phyloP scores from a whole-genome alignment of 2,329 filamentous ascomycete species.

The Cryphonectria japonica region DNA sequence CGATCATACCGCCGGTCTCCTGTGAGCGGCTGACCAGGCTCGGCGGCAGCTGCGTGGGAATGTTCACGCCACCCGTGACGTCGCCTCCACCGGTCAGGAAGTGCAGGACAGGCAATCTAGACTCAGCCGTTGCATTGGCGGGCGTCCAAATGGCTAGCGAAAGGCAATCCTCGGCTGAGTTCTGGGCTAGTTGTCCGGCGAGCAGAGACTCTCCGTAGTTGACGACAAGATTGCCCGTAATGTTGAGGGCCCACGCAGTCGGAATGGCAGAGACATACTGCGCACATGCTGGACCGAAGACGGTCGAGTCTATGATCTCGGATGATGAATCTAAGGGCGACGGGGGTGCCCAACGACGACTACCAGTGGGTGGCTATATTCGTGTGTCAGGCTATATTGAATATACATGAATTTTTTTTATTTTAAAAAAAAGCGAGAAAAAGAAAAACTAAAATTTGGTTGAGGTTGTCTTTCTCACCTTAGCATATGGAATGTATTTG shows the following conservation, averaged over 20 bases:
- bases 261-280: slow-evolving; percentile 19
- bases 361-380: slow-evolving; percentile 16
- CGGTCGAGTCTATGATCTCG: slow-evolving; percentile 13
- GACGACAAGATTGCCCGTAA: slow-evolving; percentile 16
- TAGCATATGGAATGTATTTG: slow-evolving; percentile 17
- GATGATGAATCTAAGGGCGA: slow-evolving; percentile 14
- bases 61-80: slow-evolving; percentile 39
- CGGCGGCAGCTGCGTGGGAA: slow-evolving; percentile 45
- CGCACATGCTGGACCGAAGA: slow-evolving; percentile 9
- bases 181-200: slow-evolving; percentile 8
- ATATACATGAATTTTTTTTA: too few relatives aligned
- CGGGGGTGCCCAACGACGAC: slow-evolving; percentile 22
- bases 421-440: too few relatives aligned
- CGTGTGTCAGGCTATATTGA: too few relatives aligned
- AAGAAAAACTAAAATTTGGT: too few relatives aligned
- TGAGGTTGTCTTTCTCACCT: slow-evolving; percentile 1
- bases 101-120: slow-evolving; percentile 20
- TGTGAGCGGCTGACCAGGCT: slow-evolving; percentile 45
- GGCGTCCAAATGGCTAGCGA: slow-evolving; percentile 51
- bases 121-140: slow-evolving; percentile 41
- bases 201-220: slow-evolving; percentile 18
- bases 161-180: slow-evolving; percentile 43
- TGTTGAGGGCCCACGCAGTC: slow-evolving; percentile 14
- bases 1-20: slow-evolving; percentile 39
- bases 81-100: slow-evolving; percentile 25